Conservation (phyloP, 192 early-diverging fungal species). For the Coemansia sp. region DNA sequence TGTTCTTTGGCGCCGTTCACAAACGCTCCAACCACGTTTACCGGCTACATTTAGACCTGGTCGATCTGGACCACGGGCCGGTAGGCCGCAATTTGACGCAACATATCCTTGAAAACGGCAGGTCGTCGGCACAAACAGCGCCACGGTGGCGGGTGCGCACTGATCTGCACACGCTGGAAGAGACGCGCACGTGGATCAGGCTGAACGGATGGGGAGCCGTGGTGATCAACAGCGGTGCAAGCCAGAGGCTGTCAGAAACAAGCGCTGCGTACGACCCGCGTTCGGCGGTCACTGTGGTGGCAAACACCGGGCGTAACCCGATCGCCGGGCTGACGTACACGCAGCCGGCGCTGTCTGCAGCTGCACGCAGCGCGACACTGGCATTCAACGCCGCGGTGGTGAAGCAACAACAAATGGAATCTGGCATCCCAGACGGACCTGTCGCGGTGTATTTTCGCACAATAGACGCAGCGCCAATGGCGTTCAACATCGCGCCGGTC, state of each 20-base stretch:
- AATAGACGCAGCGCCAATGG: slow-evolving; percentile 22
- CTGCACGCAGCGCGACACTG: background rate
- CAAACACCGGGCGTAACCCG: slow-evolving; percentile 19
- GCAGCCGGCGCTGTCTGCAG: slow-evolving; percentile 4
- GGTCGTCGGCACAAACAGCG: background rate
- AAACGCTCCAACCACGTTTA: slow-evolving; percentile 5
- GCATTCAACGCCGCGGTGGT: background rate
- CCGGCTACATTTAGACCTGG: background rate
- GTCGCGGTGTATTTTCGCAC: slow-evolving; percentile 6
- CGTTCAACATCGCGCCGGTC: slow-evolving; percentile 21
- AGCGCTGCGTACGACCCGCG: slow-evolving; percentile 9
- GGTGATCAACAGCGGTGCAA: slow-evolving; percentile 22
- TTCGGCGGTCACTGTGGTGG: slow-evolving; percentile 11
- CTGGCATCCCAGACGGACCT: background rate
- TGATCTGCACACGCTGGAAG: background rate
- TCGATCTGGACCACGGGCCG: background rate
- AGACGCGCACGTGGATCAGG: slow-evolving; percentile 18
- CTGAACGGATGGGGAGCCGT: slow-evolving; percentile 33
- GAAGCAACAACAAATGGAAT: background rate
- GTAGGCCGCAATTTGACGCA: background rate
- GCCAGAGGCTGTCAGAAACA: background rate
- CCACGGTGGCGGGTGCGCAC: background rate
- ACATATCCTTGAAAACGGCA: background rate
- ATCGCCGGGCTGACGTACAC: slow-evolving; percentile 3
- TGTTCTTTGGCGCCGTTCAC: slow-evolving; percentile 28